A percentile compares a stretch with the other conserved stretches of the same genome.
Evolutionary conservation across 257 asterid species (phyloP).

Genomic region (Orobanche coerulescens): DNA sequence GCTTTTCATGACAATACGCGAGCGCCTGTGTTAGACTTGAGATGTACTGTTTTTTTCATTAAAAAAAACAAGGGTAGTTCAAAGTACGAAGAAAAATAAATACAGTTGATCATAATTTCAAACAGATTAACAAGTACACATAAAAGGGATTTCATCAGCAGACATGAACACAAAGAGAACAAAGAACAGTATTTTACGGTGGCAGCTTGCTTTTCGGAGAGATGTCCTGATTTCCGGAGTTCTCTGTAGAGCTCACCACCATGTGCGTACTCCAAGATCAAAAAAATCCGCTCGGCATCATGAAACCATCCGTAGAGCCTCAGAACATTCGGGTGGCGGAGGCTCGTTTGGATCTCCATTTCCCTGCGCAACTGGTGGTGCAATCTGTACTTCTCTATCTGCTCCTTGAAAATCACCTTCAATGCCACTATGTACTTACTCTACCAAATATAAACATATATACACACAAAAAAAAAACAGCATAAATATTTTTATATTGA

Average conservation of each 20-base stretch:
- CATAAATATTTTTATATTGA: neutral
- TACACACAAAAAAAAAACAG: neutral
- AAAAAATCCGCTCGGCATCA: constrained; percentile 59
- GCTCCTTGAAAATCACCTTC: constrained; percentile 84
- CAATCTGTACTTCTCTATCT: constrained; percentile 65
- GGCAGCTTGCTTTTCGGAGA: constrained; percentile 79
- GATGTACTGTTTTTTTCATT: constrained; percentile 43
- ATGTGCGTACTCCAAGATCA: constrained; percentile 85
- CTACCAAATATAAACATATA: constrained; percentile 24
- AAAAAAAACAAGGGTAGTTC: constrained; percentile 10
- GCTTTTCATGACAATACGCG: constrained; percentile 81
- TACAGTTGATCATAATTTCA: neutral
- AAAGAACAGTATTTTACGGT: constrained; percentile 30
- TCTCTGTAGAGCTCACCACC: constrained; percentile 78
- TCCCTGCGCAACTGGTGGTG: constrained; percentile 79
- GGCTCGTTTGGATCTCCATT: constrained; percentile 80
- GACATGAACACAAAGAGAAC: neutral
- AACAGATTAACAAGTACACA: neutral
- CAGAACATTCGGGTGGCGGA: constrained; percentile 73
- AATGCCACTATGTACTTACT: constrained; percentile 71
- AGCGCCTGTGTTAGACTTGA: constrained; percentile 84
- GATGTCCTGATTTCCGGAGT: constrained; percentile 50
- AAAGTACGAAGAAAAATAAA: neutral
- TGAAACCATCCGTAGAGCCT: constrained; percentile 91
- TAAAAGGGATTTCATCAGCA: neutral